Base-by-base conservation (phyloP, 768 basidiomycete genomes). In the Rhodotorula sphaerocarpa region DNA sequence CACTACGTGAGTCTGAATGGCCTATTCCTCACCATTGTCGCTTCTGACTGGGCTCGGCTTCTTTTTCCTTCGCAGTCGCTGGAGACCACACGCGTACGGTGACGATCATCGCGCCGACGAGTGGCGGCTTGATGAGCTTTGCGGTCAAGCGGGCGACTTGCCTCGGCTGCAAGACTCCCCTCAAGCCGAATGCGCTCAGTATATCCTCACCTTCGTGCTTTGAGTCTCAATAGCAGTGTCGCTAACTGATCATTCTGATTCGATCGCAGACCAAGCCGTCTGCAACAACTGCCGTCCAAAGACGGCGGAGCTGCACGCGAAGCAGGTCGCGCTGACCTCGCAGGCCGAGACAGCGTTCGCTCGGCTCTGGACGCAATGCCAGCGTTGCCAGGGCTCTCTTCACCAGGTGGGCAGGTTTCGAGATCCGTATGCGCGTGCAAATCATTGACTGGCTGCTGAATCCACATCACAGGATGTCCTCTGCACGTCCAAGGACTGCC, bases 111-210 rank as follows among this genome's bases (percentile, higher is more conserved):
- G 97, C 95, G 2, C 95, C 95, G 0, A 92, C 90, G 0, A 83
- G 90, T 15, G 95, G 95, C 23, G 95, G 95, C 30, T 76, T 99
- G 56, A 99, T 99, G 95, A 96, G 93, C 75, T 99, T 96, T 71
- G 91, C 92, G 0, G 90, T 96, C 33, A 93, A 91, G 77, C 93
- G 88, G 0, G 83, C 87, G 5, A 99, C 90, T 3, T 99, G 95
- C 72, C 78, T 99, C 51, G 89, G 93, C 0, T 99, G 95, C 77
- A 93, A 91, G 76, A 93, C 93, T 0, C 85, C 90, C 14, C 73
- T 99, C 63, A 80, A 57, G 57, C 52, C 51, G 12, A 39, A 33
- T 23, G 50, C 62, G 14, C 67, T 57, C 48, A 68, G 67, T 68
- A 2, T 14, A 61, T 57, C 23, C 30, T 15, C 23, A 3, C 23